Evolutionary conservation across 257 asterid species (phyloP).

Genomic region (Asclepias syriaca): DNA sequence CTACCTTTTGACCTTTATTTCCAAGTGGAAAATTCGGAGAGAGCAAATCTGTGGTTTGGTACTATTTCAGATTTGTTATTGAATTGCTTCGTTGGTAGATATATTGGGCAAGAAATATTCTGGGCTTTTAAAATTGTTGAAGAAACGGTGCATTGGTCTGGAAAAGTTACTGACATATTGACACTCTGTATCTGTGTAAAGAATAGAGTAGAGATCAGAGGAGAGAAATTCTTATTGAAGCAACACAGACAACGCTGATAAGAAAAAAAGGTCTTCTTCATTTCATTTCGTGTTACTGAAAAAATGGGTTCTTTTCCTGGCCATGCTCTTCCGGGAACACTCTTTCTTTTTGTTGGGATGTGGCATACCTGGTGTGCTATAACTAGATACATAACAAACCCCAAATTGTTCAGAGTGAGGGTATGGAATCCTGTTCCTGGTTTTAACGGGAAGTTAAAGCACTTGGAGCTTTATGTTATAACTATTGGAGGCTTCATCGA

Average conservation of each 20-base stretch:
- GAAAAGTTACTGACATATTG: not conserved
- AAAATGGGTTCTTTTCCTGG: slow-evolving; percentile 91
- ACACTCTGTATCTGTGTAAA: slow-evolving; percentile 3
- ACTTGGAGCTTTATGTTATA: slow-evolving; percentile 89
- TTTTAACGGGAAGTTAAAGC: slow-evolving; percentile 58
- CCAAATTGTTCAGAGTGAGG: slow-evolving; percentile 66
- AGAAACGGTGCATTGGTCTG: not conserved
- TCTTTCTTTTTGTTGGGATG: slow-evolving; percentile 72
- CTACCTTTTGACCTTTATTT: not conserved
- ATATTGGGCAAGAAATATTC: not conserved
- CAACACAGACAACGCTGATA: not conserved
- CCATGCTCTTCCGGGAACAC: slow-evolving; percentile 89
- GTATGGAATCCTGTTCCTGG: slow-evolving; percentile 92
- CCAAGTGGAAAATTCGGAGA: not conserved
- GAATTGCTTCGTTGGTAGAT: not conserved
- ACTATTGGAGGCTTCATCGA: slow-evolving; percentile 76
- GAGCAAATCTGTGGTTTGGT: not conserved
- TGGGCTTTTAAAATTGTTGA: not conserved
- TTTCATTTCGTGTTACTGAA: slow-evolving; percentile 4
- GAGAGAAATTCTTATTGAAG: not conserved
- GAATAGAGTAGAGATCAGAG: slow-evolving; percentile 2
- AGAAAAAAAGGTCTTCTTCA: slow-evolving; percentile 10
- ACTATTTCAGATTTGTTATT: not conserved
- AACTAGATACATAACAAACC: slow-evolving; percentile 57
- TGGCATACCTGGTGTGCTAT: slow-evolving; percentile 92